These are phyloP conservation scores for Vigna hirtella DNA, from an alignment of 306 rosid species.

Conservation along the genomic window DNA sequence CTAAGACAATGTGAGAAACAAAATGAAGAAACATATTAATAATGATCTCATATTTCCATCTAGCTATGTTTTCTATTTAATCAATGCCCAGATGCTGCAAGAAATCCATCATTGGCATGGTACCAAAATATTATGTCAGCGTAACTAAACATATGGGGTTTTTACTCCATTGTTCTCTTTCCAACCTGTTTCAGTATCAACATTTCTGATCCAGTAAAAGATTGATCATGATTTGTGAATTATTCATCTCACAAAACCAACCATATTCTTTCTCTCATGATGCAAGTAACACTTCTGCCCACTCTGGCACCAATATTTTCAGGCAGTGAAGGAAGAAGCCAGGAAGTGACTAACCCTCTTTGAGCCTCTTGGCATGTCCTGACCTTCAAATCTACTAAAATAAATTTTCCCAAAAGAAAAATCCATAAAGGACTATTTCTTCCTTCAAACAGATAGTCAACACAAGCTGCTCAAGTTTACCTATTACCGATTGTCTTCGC, in stretches of 20 bases:
- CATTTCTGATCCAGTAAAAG: too few species aligned
- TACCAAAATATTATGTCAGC: constrained; percentile 31
- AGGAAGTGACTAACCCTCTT: neutral
- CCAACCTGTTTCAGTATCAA: too few species aligned
- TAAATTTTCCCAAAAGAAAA: neutral
- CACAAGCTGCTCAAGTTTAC: neutral
- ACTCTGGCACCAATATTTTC: neutral
- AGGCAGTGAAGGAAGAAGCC: neutral
- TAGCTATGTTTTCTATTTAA: constrained; percentile 23
- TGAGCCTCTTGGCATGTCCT: neutral
- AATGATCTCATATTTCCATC: constrained; percentile 20
- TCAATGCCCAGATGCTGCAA: constrained; percentile 23
- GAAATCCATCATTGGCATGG: neutral
- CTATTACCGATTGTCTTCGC: neutral
- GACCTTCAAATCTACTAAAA: neutral
- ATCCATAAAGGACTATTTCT: neutral
- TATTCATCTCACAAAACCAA: neutral
- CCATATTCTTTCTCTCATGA: neutral
- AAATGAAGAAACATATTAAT: constrained; percentile 33
- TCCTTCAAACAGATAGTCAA: neutral
- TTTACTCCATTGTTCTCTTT: too few species aligned
- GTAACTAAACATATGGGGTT: neutral
- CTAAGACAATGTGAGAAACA: constrained; percentile 27
- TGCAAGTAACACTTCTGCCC: neutral
- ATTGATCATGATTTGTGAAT: neutral